These are phyloP conservation scores for Pulveroboletus ravenelii DNA, from an alignment of 768 basidiomycete genomes.

Conservation along the genomic window DNA sequence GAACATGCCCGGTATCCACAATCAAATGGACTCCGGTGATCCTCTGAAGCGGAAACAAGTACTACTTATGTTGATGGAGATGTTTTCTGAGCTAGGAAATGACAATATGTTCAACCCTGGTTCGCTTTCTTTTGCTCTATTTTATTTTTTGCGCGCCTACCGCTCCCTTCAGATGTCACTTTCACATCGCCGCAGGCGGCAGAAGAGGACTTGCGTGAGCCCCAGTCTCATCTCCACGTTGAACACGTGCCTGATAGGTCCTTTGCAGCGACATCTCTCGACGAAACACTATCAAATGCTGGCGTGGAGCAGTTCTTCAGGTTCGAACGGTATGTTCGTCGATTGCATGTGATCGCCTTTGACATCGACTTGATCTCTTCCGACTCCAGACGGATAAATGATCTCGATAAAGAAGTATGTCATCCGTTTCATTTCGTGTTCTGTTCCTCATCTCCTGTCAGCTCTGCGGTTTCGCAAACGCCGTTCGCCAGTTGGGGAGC, in stretches of 20 bases:
- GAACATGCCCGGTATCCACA: slow-evolving; percentile 13
- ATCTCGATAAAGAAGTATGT: slow-evolving; percentile 44
- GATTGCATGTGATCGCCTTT: not conserved
- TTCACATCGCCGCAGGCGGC: slow-evolving; percentile 32
- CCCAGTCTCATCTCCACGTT: not conserved
- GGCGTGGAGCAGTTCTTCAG: slow-evolving; percentile 43
- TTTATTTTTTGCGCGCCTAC: slow-evolving; percentile 3
- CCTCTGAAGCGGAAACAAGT: slow-evolving; percentile 41
- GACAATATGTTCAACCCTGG: slow-evolving; percentile 35
- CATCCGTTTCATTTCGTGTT: not conserved
- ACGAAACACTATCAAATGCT: slow-evolving; percentile 32
- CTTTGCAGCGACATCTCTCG: slow-evolving; percentile 32
- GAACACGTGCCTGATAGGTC: slow-evolving; percentile 3
- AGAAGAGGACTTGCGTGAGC: slow-evolving; percentile 43
- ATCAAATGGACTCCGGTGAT: slow-evolving; percentile 26
- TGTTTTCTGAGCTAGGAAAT: slow-evolving; percentile 39
- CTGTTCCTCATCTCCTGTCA: slow-evolving; percentile 7
- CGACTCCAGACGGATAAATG: slow-evolving; percentile 38
- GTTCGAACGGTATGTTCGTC: slow-evolving; percentile 32
- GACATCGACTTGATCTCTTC: slow-evolving; percentile 1
- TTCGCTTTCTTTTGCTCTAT: slow-evolving; percentile 15
- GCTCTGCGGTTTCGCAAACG: slow-evolving; percentile 45
- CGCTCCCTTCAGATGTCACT: slow-evolving; percentile 16
- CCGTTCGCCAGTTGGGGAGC: slow-evolving; percentile 51
- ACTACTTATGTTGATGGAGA: slow-evolving; percentile 43